Percentiles rank a stretch among this genome's conserved stretches.
Conservation (phyloP, 2,329 filamentous ascomycete genomes). For the Aspergillus hortae region DNA sequence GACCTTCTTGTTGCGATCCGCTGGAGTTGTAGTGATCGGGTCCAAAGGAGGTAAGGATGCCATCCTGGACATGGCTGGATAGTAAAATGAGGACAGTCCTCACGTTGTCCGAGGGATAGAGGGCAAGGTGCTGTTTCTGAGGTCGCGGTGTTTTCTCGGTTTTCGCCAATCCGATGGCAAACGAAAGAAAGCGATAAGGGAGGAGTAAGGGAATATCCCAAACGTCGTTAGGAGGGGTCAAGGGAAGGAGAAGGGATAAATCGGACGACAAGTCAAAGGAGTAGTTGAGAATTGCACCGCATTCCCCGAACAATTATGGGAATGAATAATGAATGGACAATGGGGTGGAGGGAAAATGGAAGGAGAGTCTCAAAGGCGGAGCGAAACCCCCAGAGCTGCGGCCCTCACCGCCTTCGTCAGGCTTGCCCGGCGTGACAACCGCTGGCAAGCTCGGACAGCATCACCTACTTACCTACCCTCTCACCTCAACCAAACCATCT, state of each 20-base stretch:
- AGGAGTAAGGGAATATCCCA: not conserved
- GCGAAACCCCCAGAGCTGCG: constrained; percentile 11
- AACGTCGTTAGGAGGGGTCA: not conserved
- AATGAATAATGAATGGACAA: constrained; percentile 6
- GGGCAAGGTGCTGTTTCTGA: not conserved
- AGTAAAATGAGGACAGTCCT: constrained; percentile 7
- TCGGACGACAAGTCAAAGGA: not conserved
- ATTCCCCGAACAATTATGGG: constrained; percentile 14
- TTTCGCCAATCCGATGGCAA: not conserved
- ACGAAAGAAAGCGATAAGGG: not conserved
- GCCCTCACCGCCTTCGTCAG: constrained; percentile 33
- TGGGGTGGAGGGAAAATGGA: constrained; percentile 17
- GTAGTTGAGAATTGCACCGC: constrained; percentile 7
- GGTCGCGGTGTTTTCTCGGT: constrained; percentile 17
- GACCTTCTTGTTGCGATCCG: constrained; percentile 69
- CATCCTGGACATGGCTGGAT: constrained; percentile 37
- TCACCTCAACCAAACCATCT: not conserved
- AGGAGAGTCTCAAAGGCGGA: constrained; percentile 18
- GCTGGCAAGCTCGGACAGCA: constrained; percentile 13
- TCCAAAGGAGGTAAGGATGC: constrained; percentile 54
- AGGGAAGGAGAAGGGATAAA: not conserved
- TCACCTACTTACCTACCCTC: constrained; percentile 4
- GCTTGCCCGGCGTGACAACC: constrained; percentile 11
- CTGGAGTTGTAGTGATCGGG: constrained; percentile 48
- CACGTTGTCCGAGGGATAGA: constrained; percentile 1